Conservation (phyloP, 495 filamentous ascomycete genomes). For the Cercophora samala region DNA sequence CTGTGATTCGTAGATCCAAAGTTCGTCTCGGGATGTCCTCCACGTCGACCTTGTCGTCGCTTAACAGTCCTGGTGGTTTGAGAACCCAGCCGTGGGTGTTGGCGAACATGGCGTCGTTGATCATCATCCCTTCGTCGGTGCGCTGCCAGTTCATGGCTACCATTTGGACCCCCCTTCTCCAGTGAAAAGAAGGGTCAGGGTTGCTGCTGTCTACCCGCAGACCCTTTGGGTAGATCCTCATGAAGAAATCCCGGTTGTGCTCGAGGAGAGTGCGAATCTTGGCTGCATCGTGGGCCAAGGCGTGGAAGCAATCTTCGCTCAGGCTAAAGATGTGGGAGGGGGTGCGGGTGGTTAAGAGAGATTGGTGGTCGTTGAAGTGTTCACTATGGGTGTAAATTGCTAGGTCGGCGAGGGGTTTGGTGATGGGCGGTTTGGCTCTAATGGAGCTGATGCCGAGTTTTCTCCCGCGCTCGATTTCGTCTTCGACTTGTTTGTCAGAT, state of each 20-base stretch:
- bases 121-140: constrained; percentile 88
- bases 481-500: constrained; percentile 37
- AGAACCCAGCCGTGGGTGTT: constrained; percentile 81
- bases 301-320: constrained; percentile 68
- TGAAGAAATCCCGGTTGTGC: constrained; percentile 80
- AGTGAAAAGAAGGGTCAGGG: constrained; percentile 76
- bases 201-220: constrained; percentile 79
- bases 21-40: constrained; percentile 25
- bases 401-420: constrained; percentile 64
- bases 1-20: constrained; percentile 43
- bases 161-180: constrained; percentile 86
- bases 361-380: constrained; percentile 66
- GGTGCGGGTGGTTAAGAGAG: constrained; percentile 45
- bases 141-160: constrained; percentile 95
- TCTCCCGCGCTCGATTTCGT: constrained; percentile 25
- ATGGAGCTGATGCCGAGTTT: constrained; percentile 31
- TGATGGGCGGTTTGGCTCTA: constrained; percentile 55
- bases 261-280: constrained; percentile 57
- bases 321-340: constrained; percentile 85
- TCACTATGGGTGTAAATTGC: constrained; percentile 84
- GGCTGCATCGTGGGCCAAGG: constrained; percentile 47
- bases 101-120: constrained; percentile 88
- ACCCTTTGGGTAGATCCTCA: constrained; percentile 86
- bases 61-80: constrained; percentile 62
- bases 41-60: constrained; percentile 21